Evolutionary conservation across 129 eudicot genomes (phyloP).

Genomic region (Centrapalus pauciflorus): DNA sequence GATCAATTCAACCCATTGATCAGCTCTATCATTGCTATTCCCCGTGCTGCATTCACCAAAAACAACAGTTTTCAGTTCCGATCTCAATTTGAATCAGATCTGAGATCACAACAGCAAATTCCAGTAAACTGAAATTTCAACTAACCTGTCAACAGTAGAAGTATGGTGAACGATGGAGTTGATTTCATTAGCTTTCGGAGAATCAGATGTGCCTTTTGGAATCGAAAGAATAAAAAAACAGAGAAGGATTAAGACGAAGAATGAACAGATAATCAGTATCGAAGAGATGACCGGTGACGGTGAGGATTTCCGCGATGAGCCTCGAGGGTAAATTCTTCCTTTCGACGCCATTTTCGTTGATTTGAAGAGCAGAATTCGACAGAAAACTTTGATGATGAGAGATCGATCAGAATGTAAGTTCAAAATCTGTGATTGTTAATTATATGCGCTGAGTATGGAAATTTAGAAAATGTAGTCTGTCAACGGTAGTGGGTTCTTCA

Average conservation of each 20-base stretch:
- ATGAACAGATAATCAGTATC: conserved; percentile 21
- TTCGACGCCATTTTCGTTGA: conserved; percentile 22
- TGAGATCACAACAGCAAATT: conserved; percentile 17
- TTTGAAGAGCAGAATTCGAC: not conserved
- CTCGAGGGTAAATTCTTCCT: conserved; percentile 15
- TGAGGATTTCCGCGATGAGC: conserved; percentile 21
- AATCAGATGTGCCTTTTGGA: conserved; percentile 9
- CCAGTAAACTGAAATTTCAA: not conserved
- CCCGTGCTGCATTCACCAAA: conserved; percentile 19
- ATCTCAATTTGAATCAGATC: conserved; percentile 11
- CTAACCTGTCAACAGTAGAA: conserved; percentile 34
- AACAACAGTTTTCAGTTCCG: not conserved
- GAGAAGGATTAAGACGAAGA: conserved; percentile 20
- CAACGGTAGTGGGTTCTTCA: conserved; percentile 28
- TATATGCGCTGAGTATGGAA: not conserved
- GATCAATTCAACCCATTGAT: conserved; percentile 84
- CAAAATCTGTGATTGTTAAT: not conserved
- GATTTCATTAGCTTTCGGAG: conserved; percentile 22
- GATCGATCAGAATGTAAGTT: too few species aligned
- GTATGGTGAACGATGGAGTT: conserved; percentile 25
- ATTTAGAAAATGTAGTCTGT: conserved; percentile 13
- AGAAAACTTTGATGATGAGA: not conserved
- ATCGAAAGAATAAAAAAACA: conserved; percentile 15
- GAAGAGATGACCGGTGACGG: conserved; percentile 20
- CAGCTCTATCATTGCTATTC: conserved; percentile 40